These are phyloP conservation scores for Rhodotorula babjevae DNA, from an alignment of 768 basidiomycete genomes.

Conservation along the genomic window DNA sequence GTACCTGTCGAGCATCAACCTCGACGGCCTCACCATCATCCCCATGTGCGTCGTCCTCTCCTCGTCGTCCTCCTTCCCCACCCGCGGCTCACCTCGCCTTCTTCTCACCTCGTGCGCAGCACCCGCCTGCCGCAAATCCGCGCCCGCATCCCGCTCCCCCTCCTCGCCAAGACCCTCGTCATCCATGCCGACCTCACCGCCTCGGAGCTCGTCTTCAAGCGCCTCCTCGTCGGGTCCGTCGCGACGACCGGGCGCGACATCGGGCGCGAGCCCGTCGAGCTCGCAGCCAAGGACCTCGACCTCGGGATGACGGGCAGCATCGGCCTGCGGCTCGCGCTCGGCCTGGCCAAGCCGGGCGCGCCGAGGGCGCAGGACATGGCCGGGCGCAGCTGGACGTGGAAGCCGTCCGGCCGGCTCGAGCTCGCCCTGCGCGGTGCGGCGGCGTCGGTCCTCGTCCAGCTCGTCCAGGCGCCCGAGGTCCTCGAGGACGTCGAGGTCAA, in stretches of 20 bases:
- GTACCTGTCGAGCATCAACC: not conserved
- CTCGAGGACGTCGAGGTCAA: not conserved
- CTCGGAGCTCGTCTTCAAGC: slow-evolving; percentile 13
- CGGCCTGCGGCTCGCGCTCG: not conserved
- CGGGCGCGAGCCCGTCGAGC: not conserved
- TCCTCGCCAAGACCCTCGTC: not conserved
- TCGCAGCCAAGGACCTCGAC: slow-evolving; percentile 8
- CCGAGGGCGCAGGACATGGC: not conserved
- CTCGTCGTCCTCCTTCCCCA: not conserved
- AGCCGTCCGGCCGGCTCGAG: slow-evolving; percentile 1
- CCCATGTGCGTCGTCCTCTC: slow-evolving; percentile 2
- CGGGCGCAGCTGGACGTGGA: not conserved
- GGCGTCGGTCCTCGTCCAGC: not conserved
- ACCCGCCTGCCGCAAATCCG: slow-evolving; percentile 21
- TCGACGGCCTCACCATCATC: slow-evolving; percentile 24
- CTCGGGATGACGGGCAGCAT: slow-evolving; percentile 12
- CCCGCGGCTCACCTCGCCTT: not conserved
- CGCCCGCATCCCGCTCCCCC: not conserved
- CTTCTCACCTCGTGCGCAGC: not conserved
- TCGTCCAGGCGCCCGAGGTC: not conserved
- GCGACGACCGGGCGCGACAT: slow-evolving; percentile 5
- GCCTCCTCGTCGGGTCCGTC: not conserved
- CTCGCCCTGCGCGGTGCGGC: slow-evolving; percentile 6
- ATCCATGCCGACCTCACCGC: slow-evolving; percentile 16
- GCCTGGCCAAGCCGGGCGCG: not conserved